phyloP scores from a whole-genome alignment of 441 rosid species.

The Croton setiger region DNA sequence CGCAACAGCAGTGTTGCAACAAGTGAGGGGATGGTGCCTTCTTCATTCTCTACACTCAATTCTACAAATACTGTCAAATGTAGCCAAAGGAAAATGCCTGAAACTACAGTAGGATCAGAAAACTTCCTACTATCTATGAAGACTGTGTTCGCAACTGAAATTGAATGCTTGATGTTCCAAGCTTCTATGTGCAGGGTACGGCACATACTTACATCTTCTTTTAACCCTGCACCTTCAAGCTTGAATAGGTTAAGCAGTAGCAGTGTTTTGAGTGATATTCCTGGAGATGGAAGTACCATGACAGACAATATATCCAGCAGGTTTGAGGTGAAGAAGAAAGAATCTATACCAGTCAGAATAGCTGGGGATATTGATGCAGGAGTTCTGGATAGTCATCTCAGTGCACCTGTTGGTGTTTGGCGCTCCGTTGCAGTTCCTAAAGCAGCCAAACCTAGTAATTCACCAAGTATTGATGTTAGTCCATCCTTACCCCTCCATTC shows the following conservation, averaged over 20 bases:
- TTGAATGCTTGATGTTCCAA: constrained; percentile 89
- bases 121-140: constrained; percentile 52
- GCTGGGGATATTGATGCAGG: constrained; percentile 96
- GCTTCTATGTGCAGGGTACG: constrained; percentile 94
- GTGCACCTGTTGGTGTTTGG: constrained; percentile 98
- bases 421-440: constrained; percentile 91
- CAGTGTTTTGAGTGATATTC: constrained; percentile 59
- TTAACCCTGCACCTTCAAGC: constrained; percentile 43
- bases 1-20: constrained; percentile 41
- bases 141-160: constrained; percentile 81
- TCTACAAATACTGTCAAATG: constrained; percentile 54
- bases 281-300: constrained; percentile 77
- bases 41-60: constrained; percentile 54
- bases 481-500: constrained; percentile 71
- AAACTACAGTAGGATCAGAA: constrained; percentile 52
- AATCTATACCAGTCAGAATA: constrained; percentile 82
- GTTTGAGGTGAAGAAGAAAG: constrained; percentile 87
- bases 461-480: constrained; percentile 72
- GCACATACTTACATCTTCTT: constrained; percentile 58
- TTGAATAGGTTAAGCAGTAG: constrained; percentile 63
- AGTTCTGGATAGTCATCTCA: constrained; percentile 70
- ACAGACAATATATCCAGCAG: constrained; percentile 76
- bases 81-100: constrained; percentile 47
- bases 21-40: constrained; percentile 45
- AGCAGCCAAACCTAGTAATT: constrained; percentile 61